Evolutionary conservation across 345 rosid genomes (phyloP).

Genomic region (Melaleuca quinquenervia): DNA sequence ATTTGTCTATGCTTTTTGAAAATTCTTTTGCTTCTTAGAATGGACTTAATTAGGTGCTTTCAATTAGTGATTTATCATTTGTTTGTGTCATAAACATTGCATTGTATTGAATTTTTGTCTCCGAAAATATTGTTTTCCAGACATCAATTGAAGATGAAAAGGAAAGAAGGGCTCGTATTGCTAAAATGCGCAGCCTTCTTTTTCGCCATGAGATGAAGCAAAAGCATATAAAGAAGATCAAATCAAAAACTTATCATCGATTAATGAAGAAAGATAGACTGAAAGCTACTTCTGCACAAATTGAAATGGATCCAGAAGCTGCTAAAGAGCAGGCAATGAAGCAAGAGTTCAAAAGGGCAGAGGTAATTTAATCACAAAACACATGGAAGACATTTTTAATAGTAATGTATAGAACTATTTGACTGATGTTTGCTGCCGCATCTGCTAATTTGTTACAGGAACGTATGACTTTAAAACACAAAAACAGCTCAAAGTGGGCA

Average conservation of each 20-base stretch:
- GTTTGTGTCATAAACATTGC: not conserved
- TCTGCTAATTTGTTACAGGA: conserved; percentile 39
- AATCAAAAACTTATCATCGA: conserved; percentile 82
- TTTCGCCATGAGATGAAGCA: conserved; percentile 80
- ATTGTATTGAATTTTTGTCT: not conserved
- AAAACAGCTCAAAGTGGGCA: conserved; percentile 80
- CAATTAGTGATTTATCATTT: not conserved
- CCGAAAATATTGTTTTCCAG: conserved; percentile 21
- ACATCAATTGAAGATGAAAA: conserved; percentile 66
- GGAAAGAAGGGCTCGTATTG: conserved; percentile 41
- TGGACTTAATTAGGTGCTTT: not conserved
- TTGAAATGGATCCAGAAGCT: conserved; percentile 71
- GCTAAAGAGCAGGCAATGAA: conserved; percentile 72
- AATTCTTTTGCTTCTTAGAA: not conserved
- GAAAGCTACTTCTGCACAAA: conserved; percentile 30
- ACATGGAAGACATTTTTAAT: not conserved
- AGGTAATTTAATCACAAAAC: conserved; percentile 35
- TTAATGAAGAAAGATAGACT: conserved; percentile 53
- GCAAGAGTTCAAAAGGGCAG: conserved; percentile 69
- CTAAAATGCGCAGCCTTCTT: conserved; percentile 85
- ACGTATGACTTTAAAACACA: conserved; percentile 71
- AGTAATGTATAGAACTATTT: not conserved
- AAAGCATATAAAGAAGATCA: conserved; percentile 78
- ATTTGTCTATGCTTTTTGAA: not conserved
- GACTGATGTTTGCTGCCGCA: not conserved